A percentile compares a stretch with the other conserved stretches of the same genome.
Conservation (phyloP, 2,329 filamentous ascomycete species). For the Harringtonia aguacate region DNA sequence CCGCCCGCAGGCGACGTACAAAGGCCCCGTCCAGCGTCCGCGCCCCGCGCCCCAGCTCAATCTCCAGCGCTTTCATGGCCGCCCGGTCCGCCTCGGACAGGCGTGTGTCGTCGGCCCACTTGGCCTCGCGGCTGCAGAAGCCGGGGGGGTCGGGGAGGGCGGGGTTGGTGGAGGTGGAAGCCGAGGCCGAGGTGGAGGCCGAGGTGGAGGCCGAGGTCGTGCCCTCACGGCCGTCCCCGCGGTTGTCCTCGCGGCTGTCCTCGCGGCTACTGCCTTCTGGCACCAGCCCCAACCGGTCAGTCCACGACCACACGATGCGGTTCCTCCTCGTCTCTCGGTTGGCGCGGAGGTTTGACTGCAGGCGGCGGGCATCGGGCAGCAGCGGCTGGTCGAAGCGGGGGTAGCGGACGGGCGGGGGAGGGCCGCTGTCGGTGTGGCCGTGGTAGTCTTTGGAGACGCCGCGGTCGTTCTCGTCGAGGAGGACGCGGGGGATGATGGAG, state of each 20-base stretch:
- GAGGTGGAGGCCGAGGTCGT: background rate
- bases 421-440: background rate
- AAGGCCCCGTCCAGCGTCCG: slow-evolving; percentile 41
- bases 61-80: slow-evolving; percentile 19
- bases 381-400: slow-evolving; percentile 27
- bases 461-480: no score
- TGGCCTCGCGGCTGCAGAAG: background rate
- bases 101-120: slow-evolving; percentile 14
- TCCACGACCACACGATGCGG: slow-evolving; percentile 41
- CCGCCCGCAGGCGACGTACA: slow-evolving; percentile 43
- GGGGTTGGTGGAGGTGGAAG: background rate
- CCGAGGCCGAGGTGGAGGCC: background rate
- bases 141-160: background rate
- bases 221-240: no score
- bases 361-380: slow-evolving; percentile 23
- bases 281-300: slow-evolving; percentile 34
- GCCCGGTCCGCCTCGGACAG: slow-evolving; percentile 18
- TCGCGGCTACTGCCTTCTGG: no score
- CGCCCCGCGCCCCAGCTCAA: slow-evolving; percentile 31
- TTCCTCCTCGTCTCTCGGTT: slow-evolving; percentile 25
- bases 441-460: background rate
- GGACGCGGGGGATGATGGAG: slow-evolving; percentile 23
- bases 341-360: slow-evolving; percentile 37
- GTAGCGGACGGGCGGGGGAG: background rate
- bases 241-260: no score